Percentiles rank a stretch among this genome's conserved stretches.
phyloP scores from a whole-genome alignment of 306 rosid species.

The Citrullus mucosospermus region DNA sequence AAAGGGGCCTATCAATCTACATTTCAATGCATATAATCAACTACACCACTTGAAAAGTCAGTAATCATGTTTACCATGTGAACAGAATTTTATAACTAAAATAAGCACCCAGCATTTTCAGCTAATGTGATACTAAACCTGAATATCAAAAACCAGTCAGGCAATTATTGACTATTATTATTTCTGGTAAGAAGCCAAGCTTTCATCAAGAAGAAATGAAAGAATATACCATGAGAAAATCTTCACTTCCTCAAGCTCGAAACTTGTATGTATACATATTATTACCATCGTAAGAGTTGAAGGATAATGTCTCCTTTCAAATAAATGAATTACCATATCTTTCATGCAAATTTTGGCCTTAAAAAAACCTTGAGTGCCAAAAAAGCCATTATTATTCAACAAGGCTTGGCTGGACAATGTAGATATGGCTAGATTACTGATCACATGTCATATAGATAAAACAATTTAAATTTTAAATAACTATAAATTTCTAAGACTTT shows the following conservation, averaged over 20 bases:
- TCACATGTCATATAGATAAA: background rate
- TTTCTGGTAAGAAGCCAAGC: no score
- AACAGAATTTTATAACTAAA: background rate
- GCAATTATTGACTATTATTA: background rate
- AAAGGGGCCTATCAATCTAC: background rate
- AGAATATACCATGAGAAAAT: background rate
- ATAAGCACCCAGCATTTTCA: background rate
- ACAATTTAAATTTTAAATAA: background rate
- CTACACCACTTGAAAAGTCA: background rate
- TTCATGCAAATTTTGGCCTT: background rate
- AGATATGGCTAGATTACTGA: background rate
- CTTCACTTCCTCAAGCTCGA: background rate
- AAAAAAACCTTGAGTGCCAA: background rate
- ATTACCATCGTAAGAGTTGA: background rate
- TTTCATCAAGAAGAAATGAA: no score
- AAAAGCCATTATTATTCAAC: background rate
- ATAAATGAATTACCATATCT: background rate
- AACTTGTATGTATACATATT: background rate
- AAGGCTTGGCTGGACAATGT: background rate
- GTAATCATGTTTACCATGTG: background rate
- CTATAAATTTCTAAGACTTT: background rate
- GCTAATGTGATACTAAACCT: background rate
- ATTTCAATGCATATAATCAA: constrained; percentile 1
- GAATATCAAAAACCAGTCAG: background rate
- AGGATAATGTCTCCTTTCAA: background rate